Percentiles rank a stretch among this genome's conserved stretches.
Evolutionary conservation across 2,329 filamentous ascomycete genomes (phyloP).

Genomic region (Aspergillus aculeatinus): DNA sequence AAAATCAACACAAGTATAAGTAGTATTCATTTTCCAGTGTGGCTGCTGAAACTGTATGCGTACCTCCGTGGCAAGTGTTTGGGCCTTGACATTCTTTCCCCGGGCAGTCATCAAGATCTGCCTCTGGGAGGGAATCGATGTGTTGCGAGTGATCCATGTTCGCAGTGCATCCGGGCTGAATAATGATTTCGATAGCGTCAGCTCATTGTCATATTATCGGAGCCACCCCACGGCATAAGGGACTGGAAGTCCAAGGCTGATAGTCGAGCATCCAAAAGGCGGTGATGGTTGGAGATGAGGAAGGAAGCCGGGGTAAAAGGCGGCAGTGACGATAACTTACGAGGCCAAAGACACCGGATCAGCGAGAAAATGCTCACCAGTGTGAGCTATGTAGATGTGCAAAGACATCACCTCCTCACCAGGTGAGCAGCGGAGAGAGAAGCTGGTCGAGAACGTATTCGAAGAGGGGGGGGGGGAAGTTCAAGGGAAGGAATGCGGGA

Average conservation of each 20-base stretch:
- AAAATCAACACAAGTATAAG: neutral
- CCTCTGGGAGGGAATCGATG: conserved; percentile 70
- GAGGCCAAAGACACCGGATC: conserved; percentile 73
- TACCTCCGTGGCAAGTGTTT: conserved; percentile 78
- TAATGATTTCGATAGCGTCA: conserved; percentile 16
- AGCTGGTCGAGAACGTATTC: neutral
- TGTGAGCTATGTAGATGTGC: conserved; percentile 88
- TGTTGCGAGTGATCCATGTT: conserved; percentile 73
- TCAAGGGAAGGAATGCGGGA: conserved; percentile 21
- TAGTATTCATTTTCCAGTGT: neutral
- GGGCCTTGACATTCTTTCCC: conserved; percentile 79
- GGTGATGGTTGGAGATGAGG: neutral
- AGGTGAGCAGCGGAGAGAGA: conserved; percentile 27
- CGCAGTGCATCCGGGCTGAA: conserved; percentile 78
- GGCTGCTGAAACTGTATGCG: conserved; percentile 16
- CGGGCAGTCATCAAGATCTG: conserved; percentile 85
- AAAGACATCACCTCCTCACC: conserved; percentile 69
- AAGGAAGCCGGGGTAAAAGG: neutral
- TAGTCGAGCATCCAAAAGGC: conserved; percentile 8
- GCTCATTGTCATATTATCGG: neutral
- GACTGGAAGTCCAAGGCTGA: neutral
- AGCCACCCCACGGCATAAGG: neutral
- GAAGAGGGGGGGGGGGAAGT: neutral
- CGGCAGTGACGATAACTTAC: conserved; percentile 49
- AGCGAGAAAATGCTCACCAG: conserved; percentile 78